Conservation (phyloP, 2,329 filamentous ascomycete genomes). For the Verticillium dahliae region DNA sequence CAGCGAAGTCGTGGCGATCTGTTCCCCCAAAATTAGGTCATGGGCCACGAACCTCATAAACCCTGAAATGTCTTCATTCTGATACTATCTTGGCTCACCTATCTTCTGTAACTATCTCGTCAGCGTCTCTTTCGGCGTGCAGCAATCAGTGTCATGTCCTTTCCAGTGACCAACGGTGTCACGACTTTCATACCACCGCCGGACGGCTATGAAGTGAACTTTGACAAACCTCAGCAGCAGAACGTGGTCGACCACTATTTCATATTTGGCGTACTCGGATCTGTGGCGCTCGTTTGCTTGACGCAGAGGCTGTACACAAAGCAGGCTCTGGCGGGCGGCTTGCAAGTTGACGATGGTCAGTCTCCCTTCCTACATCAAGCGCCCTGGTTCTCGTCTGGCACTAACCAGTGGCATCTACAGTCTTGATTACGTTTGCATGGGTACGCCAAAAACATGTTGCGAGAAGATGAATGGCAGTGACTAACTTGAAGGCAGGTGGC, state of each 20-base stretch:
- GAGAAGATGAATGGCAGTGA: background rate
- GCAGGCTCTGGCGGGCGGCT: slow-evolving; percentile 7
- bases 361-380: background rate
- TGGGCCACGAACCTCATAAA: background rate
- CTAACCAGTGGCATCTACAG: background rate
- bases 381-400: background rate
- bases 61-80: background rate
- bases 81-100: background rate
- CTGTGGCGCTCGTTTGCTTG: slow-evolving; percentile 17
- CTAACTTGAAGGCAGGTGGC: slow-evolving; percentile 6
- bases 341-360: slow-evolving; percentile 11
- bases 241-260: slow-evolving; percentile 16
- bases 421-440: slow-evolving; percentile 20
- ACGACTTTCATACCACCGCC: slow-evolving; percentile 18
- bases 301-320: slow-evolving; percentile 20
- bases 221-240: slow-evolving; percentile 21
- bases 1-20: background rate
- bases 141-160: slow-evolving; percentile 1
- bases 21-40: background rate
- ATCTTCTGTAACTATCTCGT: background rate
- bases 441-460: slow-evolving; percentile 6
- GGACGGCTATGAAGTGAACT: slow-evolving; percentile 23
- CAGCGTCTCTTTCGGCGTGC: background rate
- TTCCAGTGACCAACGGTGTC: slow-evolving; percentile 17
- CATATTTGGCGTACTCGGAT: slow-evolving; percentile 16